Evolutionary conservation across 2,329 filamentous ascomycete genomes (phyloP), one percentile per base, ranked within the genome.

Genomic region (Cordyceps farinosa): DNA sequence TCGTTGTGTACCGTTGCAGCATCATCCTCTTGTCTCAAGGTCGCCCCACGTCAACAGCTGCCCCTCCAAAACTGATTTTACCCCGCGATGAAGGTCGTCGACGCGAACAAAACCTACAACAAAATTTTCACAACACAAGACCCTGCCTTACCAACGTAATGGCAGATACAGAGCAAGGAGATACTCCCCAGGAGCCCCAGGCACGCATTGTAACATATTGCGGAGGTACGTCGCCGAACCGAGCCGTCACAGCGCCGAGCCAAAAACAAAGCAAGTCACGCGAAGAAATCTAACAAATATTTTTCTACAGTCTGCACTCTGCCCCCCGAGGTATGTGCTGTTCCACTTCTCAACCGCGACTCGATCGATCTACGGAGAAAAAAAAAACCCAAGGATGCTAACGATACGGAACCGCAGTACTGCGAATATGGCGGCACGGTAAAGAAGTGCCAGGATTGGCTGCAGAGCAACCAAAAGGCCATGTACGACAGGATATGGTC

Each of bases 371-470:
- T 63, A 57, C 56, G 61, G 38, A 40, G 11, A 40, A 13, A 40
- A 13, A 13, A 13, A 3, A 15, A 44, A 55, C 7, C 47, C 40
- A 77, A 69, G 13, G 29, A n/a, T 30, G n/a, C 54, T 63, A 47
- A 63, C 47, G 3, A 42, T 47, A 9, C 54, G 17, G n/a, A 27
- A n/a, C 1, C 29, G 15, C 79, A 98, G 95, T 99, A 97, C 80
- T 99, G 95, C 82, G 95, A 99, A 80, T 98, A 97, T 78, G 95
- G 95, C 73, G 94, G 93, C 68, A 98, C 93, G 45, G 89, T 90
- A 30, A 97, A 92, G 79, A 99, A 97, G 80, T 99, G 95, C 80
- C 90, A 94, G 77, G 93, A 98, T 76, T 99, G 95, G 95, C 87
- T 99, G 27, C 81, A 91, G 72, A 85, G 88, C 67, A 84, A 87